Base-by-base conservation (phyloP, 2,329 filamentous ascomycete genomes). In the Hypoxylon rubiginosum region DNA sequence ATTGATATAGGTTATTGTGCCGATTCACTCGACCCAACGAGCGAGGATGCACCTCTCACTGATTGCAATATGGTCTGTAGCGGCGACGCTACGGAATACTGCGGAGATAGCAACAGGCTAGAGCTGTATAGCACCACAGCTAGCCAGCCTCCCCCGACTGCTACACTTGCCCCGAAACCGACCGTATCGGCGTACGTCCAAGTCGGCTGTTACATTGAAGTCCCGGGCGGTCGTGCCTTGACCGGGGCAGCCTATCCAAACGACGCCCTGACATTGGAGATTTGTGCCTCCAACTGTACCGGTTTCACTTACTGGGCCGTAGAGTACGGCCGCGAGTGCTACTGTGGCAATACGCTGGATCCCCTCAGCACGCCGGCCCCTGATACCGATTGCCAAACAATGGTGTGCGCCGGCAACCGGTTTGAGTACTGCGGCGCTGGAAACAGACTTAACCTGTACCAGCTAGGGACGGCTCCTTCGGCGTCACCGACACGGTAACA, bases 1-100 rank as follows among this genome's bases (percentile, higher is more conserved):
- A 28, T 36, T 17, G 21, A 32, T 11, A 11, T 50, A 81, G 79
- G 80, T 73, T 86, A 83, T 69, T 86, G 84, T 72, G 84, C 83
- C 34, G 82, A 85, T 69, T 74, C 72, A 4, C 73, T 85, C 9
- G 64, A 75, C 34, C 41, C 73, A 19, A 75, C 70, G 56, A 80
- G 78, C 73, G 61, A 68, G 28, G 67, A 76, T 36, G 76, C 77
- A 13, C 68, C 74, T n/a, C 55, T 74, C n/a, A 66, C 68, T 28
- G 78, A 81, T 28, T 80, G 79, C 67, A 79, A 77, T 67, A 80
- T 83, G 75, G 64, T 73, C 15, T 83, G 82, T 68, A 78, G 75
- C n/a, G 82, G 82, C 41, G 78, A 82, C 43, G 58, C 71, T 3
- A 78, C 77, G 13, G 76, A 82, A 67, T 82, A 79, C 73, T 83